Evolutionary conservation across 2,329 filamentous ascomycete genomes (phyloP), one percentile per base, ranked within the genome.

Genomic region (Stagonosporopsis chrysanthemi): DNA sequence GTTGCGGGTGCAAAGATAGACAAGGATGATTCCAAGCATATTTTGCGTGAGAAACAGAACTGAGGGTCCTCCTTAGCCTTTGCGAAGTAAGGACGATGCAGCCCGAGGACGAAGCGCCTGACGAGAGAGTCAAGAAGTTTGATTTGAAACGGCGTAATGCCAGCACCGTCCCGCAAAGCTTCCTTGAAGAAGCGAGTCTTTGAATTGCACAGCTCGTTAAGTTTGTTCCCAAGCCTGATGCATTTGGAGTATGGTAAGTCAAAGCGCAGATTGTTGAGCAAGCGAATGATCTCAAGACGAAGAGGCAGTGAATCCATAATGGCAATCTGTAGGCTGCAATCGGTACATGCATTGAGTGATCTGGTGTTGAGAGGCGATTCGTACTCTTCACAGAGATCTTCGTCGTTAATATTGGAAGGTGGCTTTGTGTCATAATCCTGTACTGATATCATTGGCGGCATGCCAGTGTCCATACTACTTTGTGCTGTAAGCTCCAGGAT

Each of bases 21-120:
- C 9, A 72, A 29, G 0, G 69, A 69, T 0, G 58, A 60, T 12
- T 85, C 83, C 2, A 84, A 58, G 58, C 77, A 80, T 7, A 79
- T 70, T 56, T 81, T 83, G 31, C 78, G 75, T 0, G 82, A 84
- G 70, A 80, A 83, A 60, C 83, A 77, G 63, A 79, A 86, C 4
- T 78, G 56, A 0, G 81, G 82, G 46, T 84, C 78, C 1, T 64
- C 61, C 5, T 69, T 75, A 9, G 82, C 78, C 56, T 77, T 71
- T 35, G 68, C 69, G 35, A 78, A 78, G 64, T 81, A 85, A 0
- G 80, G 75, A 7, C 78, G 79, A 60, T 88, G 85, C 0, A 88
- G 73, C 0, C 80, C 77, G 14, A 87, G 78, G 2, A 86, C 63
- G 63, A 85, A 86, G 14, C 85, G 82, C 5, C 82, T 81, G 4